Base-by-base conservation (phyloP, 2,329 filamentous ascomycete species). In the Chaetoscypha palmicola region DNA sequence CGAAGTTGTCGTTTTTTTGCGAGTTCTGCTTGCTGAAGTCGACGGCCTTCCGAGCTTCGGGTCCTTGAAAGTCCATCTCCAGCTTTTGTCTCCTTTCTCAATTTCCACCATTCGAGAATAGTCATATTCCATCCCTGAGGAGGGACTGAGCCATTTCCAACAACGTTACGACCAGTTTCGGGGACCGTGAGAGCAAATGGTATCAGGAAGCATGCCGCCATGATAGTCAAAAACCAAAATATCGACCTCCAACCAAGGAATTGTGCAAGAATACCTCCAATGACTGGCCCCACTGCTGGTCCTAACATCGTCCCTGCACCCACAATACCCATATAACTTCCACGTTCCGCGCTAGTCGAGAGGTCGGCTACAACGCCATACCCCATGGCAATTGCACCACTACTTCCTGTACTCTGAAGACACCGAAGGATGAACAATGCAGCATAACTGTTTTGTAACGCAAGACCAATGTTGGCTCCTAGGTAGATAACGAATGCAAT, bases 361-460 rank as follows among this genome's bases (percentile, higher is more conserved):
- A 89, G 72, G 55, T 92, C 86, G 1, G 82, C 80, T 11, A 90
- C 75, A 1, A 88, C 77, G 2, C 79, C 86, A 48, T 75, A 83
- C 0, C 77, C 78, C 1, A 92, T 68, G 0, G 85, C 81, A n/a
- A 88, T 69, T 0, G 82, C 74, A 1, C 70, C 71, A 49, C 68
- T 72, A 48, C 68, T 73, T 1, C 74, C 78, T 1, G 73, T 69
- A 14, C 74, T 77, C 55, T 83, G 79, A 11, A 81, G 53, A 53
- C 71, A 74, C 2, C 79, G 68, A 3, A 82, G 62, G 1, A 75
- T 67, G 24, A 83, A 58, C 2, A 83, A 62, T 1, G 74, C 67
- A 1, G 65, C 64, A 49, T 76, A 78, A 49, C 58, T 71, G 9
- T 68, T 68, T 24, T 73, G 67, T 7, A 77, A 55, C 0, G 71